Conservation (phyloP, 1,139 yeast species). For the Blastobotrys malaysiensis region DNA sequence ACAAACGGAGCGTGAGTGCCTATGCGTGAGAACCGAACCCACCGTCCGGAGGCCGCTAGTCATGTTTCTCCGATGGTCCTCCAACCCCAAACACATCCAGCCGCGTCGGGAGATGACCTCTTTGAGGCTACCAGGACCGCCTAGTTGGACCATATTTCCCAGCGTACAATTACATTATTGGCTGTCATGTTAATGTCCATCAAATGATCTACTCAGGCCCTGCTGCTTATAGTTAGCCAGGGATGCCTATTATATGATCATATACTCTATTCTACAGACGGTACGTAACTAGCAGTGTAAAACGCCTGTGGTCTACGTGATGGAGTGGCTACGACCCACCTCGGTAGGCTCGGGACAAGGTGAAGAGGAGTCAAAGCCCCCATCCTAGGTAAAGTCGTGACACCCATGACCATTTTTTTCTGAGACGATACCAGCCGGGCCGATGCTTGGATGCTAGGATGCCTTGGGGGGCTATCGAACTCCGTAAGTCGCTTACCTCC, state of each 20-base stretch:
- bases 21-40: not conserved
- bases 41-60: not conserved
- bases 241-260: no score
- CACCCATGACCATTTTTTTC: not conserved
- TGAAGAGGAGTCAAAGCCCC: no score
- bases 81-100: not conserved
- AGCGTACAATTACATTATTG: no score
- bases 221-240: not conserved
- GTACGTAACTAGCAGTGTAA: no score
- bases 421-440: not conserved
- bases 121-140: not conserved
- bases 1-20: not conserved
- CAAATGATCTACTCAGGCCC: not conserved
- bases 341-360: not conserved
- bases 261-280: no score
- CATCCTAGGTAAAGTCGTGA: no score
- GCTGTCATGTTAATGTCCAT: not conserved
- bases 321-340: not conserved
- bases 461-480: not conserved
- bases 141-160: not conserved
- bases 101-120: not conserved
- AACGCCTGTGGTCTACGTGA: no score
- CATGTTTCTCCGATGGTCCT: not conserved
- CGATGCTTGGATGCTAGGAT: no score
- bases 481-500: not conserved